These are phyloP conservation scores for Myxozyma mucilagina DNA, from an alignment of 805 yeast genomes.

Conservation along the genomic window DNA sequence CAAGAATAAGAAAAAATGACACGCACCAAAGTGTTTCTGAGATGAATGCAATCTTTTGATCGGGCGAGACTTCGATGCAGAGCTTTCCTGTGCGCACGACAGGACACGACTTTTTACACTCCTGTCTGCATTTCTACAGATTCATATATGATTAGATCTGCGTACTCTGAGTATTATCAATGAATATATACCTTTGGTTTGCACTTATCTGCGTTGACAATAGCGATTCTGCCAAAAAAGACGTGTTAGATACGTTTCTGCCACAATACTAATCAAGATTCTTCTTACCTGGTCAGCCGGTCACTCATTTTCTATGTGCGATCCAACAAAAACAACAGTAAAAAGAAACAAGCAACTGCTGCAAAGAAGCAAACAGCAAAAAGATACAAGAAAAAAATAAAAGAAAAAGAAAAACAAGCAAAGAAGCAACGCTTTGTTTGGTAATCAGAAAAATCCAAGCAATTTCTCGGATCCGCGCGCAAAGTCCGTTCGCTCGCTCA, in stretches of 20 bases:
- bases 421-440: not conserved
- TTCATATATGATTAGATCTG: not conserved
- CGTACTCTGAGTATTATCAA: not conserved
- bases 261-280: not conserved
- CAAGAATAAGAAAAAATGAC: not conserved
- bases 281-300: slow-evolving; percentile 18
- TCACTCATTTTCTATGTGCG: slow-evolving; percentile 7
- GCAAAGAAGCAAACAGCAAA: not conserved
- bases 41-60: slow-evolving; percentile 88
- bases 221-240: slow-evolving; percentile 75
- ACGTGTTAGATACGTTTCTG: not conserved
- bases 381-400: not conserved
- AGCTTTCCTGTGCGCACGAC: slow-evolving; percentile 96
- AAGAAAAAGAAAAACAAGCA: not conserved
- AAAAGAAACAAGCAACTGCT: not conserved
- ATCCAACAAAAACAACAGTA: not conserved
- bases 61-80: slow-evolving; percentile 94
- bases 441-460: not conserved
- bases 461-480: not conserved
- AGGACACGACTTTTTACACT: slow-evolving; percentile 95
- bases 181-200: slow-evolving; percentile 64
- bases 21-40: slow-evolving; percentile 78
- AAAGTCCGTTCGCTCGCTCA: not conserved
- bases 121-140: slow-evolving; percentile 83
- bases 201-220: slow-evolving; percentile 90